Base-by-base conservation (phyloP, 805 yeast genomes). In the Wickerhamiella spandovensis region DNA sequence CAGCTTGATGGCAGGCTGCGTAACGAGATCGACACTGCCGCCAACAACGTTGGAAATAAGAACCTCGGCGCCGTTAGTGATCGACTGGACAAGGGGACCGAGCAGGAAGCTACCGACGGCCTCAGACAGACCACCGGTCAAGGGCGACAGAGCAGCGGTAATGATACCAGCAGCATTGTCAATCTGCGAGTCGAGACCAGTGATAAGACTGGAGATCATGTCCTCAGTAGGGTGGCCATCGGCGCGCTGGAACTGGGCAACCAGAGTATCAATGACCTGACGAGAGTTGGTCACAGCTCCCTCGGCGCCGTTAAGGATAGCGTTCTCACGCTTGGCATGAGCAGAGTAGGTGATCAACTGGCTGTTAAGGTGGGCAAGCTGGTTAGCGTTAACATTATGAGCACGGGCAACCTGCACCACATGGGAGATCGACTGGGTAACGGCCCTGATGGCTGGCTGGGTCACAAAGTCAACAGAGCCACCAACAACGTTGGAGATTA, bases 51-150 rank as follows among this genome's bases (percentile, higher is more conserved):
- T 60, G 17, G 61, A 57, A 28, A 61, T 49, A 35, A 53, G 39
- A 10, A 56, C 64, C 52, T 61, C 65, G 23, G 60, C 64, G 32
- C 67, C 65, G 51, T 57, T 53, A 46, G 66, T 62, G 25, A 61
- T 50, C 2, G 64, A 56, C 53, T 64, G 66, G 47, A 62, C 59
- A 39, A 59, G 47, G 12, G 67, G 66, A 21, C 67, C 67, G 7
- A 57, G 52, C 12, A 49, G 5, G 24, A 23, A 20, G 44, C 41
- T 24, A 23, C 42, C 48, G 12, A 28, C 32, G 12, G 32, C 32
- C 22, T 39, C 43, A 21, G 22, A 39, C 18, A 49, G n/a, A 35
- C 60, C 59, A 23, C 50, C 21, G 2, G 60, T 54, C 25, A 51
- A 51, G 18, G 54, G 55, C 5, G 53, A 53, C 10, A 56, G 52